Conservation (phyloP, 768 basidiomycete species). For the Xerocomus brunneocitrinus region DNA sequence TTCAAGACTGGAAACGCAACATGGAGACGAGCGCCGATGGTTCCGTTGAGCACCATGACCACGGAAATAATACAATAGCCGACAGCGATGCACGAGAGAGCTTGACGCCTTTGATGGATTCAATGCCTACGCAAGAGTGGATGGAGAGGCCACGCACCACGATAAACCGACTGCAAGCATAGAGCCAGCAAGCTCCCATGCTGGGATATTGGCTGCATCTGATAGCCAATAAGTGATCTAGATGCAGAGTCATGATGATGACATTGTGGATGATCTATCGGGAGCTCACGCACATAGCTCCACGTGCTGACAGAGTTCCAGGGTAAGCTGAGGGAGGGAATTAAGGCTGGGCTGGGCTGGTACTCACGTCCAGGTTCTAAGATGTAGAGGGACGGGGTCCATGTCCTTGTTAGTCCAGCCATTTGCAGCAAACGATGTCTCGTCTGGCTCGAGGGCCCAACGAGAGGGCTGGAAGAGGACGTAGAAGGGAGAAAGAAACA, state of each 20-base stretch:
- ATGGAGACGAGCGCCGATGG: conserved; percentile 74
- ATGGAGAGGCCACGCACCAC: conserved; percentile 39
- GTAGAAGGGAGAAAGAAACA: conserved; percentile 27
- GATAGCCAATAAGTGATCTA: conserved; percentile 27
- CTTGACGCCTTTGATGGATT: conserved; percentile 51
- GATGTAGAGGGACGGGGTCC: conserved; percentile 62
- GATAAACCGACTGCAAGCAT: conserved; percentile 76
- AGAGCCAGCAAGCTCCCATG: conserved; percentile 51
- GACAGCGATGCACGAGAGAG: conserved; percentile 62
- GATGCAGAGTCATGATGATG: not conserved
- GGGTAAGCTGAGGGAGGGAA: not conserved
- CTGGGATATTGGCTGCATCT: conserved; percentile 21
- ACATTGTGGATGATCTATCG: conserved; percentile 31
- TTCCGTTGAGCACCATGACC: conserved; percentile 76
- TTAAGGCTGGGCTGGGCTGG: not conserved
- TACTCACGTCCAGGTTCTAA: conserved; percentile 56
- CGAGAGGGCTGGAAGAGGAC: conserved; percentile 19
- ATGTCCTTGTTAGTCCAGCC: conserved; percentile 72
- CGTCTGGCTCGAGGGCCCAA: conserved; percentile 34
- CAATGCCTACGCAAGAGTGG: not conserved
- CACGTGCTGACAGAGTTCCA: conserved; percentile 35
- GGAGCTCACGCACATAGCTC: conserved; percentile 62
- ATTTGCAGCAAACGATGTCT: conserved; percentile 48
- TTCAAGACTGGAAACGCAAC: conserved; percentile 73
- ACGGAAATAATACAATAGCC: conserved; percentile 70